Evolutionary conservation across 202 grass and related monocot genomes (phyloP).

Genomic region (Schoenoplectus tabernaemontani): DNA sequence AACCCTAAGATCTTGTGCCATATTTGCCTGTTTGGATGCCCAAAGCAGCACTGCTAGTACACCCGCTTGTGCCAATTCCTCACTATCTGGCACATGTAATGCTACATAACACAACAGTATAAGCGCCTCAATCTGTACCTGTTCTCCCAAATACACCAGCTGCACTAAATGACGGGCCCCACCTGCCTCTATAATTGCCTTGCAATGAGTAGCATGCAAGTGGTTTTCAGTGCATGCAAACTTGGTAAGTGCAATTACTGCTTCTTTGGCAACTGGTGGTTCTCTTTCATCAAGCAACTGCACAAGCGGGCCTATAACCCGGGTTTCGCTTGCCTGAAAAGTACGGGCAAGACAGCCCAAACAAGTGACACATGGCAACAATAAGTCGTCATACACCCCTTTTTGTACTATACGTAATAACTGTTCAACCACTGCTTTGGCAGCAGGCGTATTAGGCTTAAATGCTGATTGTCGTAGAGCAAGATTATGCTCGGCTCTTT

Average conservation of each 20-base stretch:
- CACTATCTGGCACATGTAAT: constrained; percentile 52
- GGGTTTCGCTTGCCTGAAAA: constrained; percentile 63
- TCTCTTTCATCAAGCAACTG: constrained; percentile 63
- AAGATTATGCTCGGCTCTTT: constrained; percentile 60
- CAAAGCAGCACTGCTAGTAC: constrained; percentile 61
- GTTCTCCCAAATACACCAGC: constrained; percentile 58
- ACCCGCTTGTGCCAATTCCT: constrained; percentile 60
- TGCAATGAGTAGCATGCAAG: constrained; percentile 60
- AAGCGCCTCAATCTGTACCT: constrained; percentile 61
- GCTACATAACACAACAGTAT: constrained; percentile 75
- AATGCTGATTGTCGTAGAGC: constrained; percentile 56
- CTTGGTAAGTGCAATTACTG: constrained; percentile 67
- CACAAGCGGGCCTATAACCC: constrained; percentile 50
- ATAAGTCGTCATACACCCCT: constrained; percentile 42
- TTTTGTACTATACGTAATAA: constrained; percentile 41
- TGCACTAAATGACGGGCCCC: constrained; percentile 71
- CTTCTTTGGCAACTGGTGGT: constrained; percentile 48
- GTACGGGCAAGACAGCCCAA: constrained; percentile 65
- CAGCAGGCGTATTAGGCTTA: constrained; percentile 55
- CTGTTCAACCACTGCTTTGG: constrained; percentile 74
- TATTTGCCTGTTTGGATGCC: constrained; percentile 67
- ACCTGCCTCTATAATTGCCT: constrained; percentile 43
- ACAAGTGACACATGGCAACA: constrained; percentile 55
- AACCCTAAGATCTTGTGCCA: constrained; percentile 55
- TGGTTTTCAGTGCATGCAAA: constrained; percentile 55